phyloP scores from a whole-genome alignment of 441 rosid species.

The Brassica hybrid region DNA sequence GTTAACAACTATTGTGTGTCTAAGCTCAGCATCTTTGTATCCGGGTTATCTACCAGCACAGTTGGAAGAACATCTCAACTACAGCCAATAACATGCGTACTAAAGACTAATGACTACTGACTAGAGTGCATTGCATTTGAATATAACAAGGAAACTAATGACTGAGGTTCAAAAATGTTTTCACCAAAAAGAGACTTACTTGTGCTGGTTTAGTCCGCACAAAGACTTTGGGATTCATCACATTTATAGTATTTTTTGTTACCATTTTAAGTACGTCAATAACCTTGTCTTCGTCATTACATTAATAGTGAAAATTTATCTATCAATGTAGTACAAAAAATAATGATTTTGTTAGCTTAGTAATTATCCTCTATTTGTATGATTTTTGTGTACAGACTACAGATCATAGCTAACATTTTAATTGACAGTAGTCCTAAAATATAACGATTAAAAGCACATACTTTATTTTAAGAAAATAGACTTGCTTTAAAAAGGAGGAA shows the following conservation, averaged over 20 bases:
- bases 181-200: not conserved
- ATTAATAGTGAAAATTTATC: not conserved
- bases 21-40: not conserved
- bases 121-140: not conserved
- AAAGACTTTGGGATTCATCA: not conserved
- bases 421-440: not conserved
- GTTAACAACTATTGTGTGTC: not conserved
- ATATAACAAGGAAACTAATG: not conserved
- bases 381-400: not conserved
- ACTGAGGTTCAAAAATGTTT: not conserved
- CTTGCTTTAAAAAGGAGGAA: not conserved
- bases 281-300: not conserved
- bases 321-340: not conserved
- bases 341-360: not conserved
- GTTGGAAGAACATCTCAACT: not conserved
- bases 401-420: too few species aligned
- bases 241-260: not conserved
- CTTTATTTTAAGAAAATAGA: not conserved
- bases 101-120: too few species aligned
- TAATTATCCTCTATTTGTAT: not conserved
- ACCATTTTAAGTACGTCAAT: not conserved
- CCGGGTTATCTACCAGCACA: not conserved
- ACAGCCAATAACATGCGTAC: too few species aligned
- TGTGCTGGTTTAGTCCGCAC: not conserved
- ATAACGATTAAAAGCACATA: not conserved